A percentile compares a stretch with the other conserved stretches of the same genome.
These are phyloP conservation scores for Colletotrichum sp. DNA, from an alignment of 2,329 filamentous ascomycete genomes.

Conservation along the genomic window DNA sequence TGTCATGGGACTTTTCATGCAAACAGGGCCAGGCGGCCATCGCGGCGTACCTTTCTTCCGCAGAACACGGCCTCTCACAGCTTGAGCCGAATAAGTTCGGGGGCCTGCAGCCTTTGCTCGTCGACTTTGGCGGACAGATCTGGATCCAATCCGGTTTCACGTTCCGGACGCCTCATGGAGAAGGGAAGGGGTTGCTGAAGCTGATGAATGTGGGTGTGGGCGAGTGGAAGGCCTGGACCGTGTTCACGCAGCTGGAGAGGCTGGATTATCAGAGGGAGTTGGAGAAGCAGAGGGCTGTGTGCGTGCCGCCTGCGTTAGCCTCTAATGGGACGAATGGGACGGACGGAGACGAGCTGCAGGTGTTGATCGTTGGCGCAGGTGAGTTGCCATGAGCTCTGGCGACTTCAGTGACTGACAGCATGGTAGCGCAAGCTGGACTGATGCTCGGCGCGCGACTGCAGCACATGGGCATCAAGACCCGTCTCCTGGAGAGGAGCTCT, in stretches of 20 bases:
- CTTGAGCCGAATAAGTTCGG: constrained; percentile 7
- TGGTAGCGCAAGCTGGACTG: constrained; percentile 45
- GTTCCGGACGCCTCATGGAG: constrained; percentile 22
- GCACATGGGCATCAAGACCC: constrained; percentile 28
- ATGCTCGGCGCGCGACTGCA: constrained; percentile 38
- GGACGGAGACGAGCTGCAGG: constrained; percentile 26
- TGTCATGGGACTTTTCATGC: constrained; percentile 33
- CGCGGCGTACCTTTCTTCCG: constrained; percentile 3
- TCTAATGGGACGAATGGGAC: constrained; percentile 30
- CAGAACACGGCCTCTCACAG: background rate
- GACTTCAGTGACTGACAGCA: background rate
- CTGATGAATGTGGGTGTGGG: constrained; percentile 15
- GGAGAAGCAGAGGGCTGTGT: background rate
- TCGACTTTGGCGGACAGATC: constrained; percentile 18
- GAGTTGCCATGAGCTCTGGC: background rate
- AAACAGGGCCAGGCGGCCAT: constrained; percentile 24
- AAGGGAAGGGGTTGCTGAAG: constrained; percentile 25
- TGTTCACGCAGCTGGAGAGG: constrained; percentile 28
- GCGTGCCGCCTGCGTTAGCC: background rate
- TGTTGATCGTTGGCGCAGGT: constrained; percentile 46
- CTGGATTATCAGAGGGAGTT: constrained; percentile 23
- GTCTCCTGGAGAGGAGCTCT: constrained; percentile 49
- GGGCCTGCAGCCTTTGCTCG: constrained; percentile 14
- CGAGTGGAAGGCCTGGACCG: constrained; percentile 28
- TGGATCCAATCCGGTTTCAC: constrained; percentile 24